Conservation (phyloP, 495 filamentous ascomycete genomes). For the Annulohypoxylon stygium region DNA sequence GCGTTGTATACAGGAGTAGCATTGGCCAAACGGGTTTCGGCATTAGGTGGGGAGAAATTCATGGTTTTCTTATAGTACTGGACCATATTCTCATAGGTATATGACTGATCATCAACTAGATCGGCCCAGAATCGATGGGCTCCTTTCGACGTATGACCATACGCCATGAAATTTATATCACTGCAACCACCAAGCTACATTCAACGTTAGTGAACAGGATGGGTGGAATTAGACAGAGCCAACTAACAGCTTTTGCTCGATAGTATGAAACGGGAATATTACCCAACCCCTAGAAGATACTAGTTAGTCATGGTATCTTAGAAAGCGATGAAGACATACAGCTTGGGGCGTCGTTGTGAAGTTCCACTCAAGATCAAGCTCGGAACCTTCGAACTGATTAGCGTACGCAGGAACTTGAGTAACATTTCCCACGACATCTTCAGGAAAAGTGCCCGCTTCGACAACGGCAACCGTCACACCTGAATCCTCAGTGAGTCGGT, state of each 20-base stretch:
- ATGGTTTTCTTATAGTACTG: conserved; percentile 14
- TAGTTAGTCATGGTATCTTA: background rate
- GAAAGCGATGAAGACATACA: background rate
- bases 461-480: conserved; percentile 7
- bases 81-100: conserved; percentile 5
- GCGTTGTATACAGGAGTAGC: background rate
- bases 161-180: conserved; percentile 11
- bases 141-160: conserved; percentile 2
- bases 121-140: conserved; percentile 2
- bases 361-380: conserved; percentile 1
- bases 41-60: conserved; percentile 1
- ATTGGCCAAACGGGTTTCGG: background rate
- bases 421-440: conserved; percentile 5
- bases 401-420: conserved; percentile 15
- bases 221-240: background rate
- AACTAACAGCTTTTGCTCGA: conserved; percentile 12
- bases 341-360: conserved; percentile 4
- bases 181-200: conserved; percentile 6
- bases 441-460: conserved; percentile 8
- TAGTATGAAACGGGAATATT: background rate
- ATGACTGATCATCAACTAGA: background rate
- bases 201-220: background rate
- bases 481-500: conserved; percentile 3
- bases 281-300: background rate
- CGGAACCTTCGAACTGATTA: background rate